Evolutionary conservation across 441 rosid genomes (phyloP).

Genomic region (Corymbia calophylla): DNA sequence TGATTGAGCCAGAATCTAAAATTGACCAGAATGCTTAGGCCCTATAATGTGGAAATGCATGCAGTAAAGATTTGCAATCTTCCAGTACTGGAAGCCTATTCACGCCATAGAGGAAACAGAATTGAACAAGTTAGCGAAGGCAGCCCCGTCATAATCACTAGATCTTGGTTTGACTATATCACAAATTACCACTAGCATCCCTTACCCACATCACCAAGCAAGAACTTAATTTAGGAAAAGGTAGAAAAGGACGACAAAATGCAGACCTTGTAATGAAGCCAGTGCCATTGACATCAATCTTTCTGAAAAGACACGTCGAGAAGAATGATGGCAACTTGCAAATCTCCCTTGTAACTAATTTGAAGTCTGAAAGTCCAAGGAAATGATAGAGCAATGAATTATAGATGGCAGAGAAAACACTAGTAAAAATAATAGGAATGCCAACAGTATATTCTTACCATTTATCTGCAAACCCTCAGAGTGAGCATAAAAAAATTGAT

Average conservation of each 20-base stretch:
- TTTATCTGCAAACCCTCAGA: constrained; percentile 1
- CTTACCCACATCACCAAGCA: neutral
- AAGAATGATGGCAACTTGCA: constrained; percentile 17
- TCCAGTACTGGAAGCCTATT: neutral
- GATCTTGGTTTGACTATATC: neutral
- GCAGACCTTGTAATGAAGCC: constrained; percentile 1
- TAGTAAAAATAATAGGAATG: neutral
- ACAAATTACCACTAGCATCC: neutral
- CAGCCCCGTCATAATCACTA: neutral
- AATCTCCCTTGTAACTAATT: constrained; percentile 10
- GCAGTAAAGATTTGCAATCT: neutral
- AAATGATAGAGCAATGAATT: neutral
- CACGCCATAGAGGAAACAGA: neutral
- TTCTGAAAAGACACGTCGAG: constrained; percentile 6
- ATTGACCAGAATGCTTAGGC: neutral
- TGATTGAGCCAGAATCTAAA: neutral
- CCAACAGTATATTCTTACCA: neutral
- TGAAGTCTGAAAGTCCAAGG: constrained; percentile 6
- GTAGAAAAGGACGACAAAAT: neutral
- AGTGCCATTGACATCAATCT: constrained; percentile 9
- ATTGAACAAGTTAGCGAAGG: neutral
- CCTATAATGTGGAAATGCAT: neutral
- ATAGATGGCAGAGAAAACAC: neutral
- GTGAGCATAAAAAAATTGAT: constrained; percentile 6
- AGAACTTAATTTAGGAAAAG: neutral